Conservation (phyloP, 805 yeast species). For the Metschnikowia gruessii region DNA sequence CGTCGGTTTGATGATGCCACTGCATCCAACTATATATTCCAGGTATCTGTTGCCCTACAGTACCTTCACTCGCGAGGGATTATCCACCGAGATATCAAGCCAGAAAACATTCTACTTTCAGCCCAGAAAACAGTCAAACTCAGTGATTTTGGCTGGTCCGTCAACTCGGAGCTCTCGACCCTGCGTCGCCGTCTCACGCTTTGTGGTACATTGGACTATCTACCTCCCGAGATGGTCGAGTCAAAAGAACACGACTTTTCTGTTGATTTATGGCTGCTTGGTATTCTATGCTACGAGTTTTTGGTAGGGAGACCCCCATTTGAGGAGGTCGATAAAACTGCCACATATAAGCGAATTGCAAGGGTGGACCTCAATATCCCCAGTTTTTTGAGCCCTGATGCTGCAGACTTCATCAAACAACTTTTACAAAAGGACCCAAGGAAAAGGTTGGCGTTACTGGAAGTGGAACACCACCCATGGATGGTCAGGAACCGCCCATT, state of each 20-base stretch:
- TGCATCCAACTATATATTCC: conserved; percentile 78
- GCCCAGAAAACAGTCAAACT: conserved; percentile 74
- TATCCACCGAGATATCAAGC: conserved; percentile 91
- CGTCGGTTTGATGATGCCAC: conserved; percentile 68
- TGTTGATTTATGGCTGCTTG: conserved; percentile 93
- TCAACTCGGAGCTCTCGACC: conserved; percentile 36
- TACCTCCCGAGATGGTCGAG: conserved; percentile 95
- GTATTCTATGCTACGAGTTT: conserved; percentile 81
- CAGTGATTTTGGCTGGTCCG: conserved; percentile 97
- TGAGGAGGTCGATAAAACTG: conserved; percentile 73
- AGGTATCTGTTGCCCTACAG: conserved; percentile 74
- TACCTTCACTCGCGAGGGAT: conserved; percentile 78
- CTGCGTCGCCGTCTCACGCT: conserved; percentile 50
- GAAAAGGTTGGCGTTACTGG: conserved; percentile 57
- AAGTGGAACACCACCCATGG: conserved; percentile 82
- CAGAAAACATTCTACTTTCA: conserved; percentile 84
- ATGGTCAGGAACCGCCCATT: conserved; percentile 56
- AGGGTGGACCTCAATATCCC: conserved; percentile 78
- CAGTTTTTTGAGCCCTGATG: conserved; percentile 62
- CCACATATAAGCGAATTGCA: conserved; percentile 78
- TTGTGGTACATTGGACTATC: conserved; percentile 92
- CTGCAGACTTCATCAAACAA: conserved; percentile 65
- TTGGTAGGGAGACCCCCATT: conserved; percentile 90
- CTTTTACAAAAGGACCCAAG: conserved; percentile 69
- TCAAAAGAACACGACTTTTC: conserved; percentile 70